Evolutionary conservation across 2,329 filamentous ascomycete genomes (phyloP), one percentile per base, ranked within the genome.

Genomic region (Achaetomium macrosporum): DNA sequence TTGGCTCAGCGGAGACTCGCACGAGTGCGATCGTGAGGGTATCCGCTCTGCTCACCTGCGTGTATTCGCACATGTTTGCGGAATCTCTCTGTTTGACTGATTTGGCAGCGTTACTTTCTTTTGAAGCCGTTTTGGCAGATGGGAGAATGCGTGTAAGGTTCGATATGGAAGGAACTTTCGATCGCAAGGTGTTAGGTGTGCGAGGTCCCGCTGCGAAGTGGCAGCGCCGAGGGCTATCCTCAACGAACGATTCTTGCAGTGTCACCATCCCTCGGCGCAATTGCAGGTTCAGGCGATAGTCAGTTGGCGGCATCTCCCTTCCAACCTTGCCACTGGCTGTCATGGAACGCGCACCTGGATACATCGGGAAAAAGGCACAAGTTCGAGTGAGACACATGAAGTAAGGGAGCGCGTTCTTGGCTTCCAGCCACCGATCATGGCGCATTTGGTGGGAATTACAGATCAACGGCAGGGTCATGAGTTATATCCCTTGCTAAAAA

Each of bases 11-110:
- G 13, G 5, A 25, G 7, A 25, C 25, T 25, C 25, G 25, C 7
- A 25, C 25, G 25, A 25, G 25, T 25, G 25, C 25, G 7, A 25
- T 4, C 7, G 25, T 25, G 5, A 35, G 33, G 33, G 33, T 12
- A 15, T 2, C n/a, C 5, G 7, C 7, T 37, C 19, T 7, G 29
- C 50, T 40, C 15, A 53, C 50, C 31, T 53, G 44, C 1, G 50
- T 44, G 16, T 25, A 53, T 11, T 53, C 33, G 25, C 50, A 53
- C 45, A 53, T 53, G 2, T 12, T 39, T n/a, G 3, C 20, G 16
- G 16, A 42, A 42, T 49, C 2, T 5, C 30, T n/a, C n/a, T 16
- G 29, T 40, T 3, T 25, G 25, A 25, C 25, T 25, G 25, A 25
- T 4, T 25, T 25, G 25, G 25, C 25, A 25, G 25, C 7, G 25